phyloP scores from a whole-genome alignment of 805 yeast species.

The Ogataea henricii region DNA sequence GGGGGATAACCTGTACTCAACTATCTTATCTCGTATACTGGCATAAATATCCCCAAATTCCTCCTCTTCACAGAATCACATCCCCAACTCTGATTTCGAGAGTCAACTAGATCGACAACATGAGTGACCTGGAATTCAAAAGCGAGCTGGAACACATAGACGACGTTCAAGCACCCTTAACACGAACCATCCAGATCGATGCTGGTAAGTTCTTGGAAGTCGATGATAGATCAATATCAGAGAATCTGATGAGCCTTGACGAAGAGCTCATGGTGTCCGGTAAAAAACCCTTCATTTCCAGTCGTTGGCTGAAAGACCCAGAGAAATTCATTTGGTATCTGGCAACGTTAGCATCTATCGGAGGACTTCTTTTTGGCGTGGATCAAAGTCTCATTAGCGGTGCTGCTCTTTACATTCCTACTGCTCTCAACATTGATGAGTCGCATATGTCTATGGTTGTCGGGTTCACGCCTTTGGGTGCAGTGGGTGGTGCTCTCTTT shows the following conservation, averaged over 20 bases:
- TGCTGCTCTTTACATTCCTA: conserved; percentile 14
- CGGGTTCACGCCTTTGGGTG: conserved; percentile 61
- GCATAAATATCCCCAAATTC: not conserved
- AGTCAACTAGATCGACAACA: not conserved
- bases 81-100: too few relatives aligned
- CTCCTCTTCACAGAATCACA: not conserved
- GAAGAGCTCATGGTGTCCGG: conserved; percentile 9
- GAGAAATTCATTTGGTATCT: conserved; percentile 16
- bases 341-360: conserved; percentile 17
- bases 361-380: conserved; percentile 18
- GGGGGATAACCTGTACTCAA: too few relatives aligned
- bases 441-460: conserved; percentile 17
- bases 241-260: conserved; percentile 10
- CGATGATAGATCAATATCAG: conserved; percentile 9
- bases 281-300: conserved; percentile 12
- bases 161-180: not conserved
- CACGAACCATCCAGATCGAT: conserved; percentile 13
- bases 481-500: conserved; percentile 59
- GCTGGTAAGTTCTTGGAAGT: conserved; percentile 17
- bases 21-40: too few relatives aligned
- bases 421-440: conserved; percentile 5
- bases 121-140: conserved; percentile 6
- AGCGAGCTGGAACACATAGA: conserved; percentile 12
- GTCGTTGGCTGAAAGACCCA: conserved; percentile 15
- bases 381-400: conserved; percentile 19